Percentiles rank a stretch among this genome's conserved stretches.
phyloP scores from a whole-genome alignment of 164 flowering plant genomes.

The Sedum album region DNA sequence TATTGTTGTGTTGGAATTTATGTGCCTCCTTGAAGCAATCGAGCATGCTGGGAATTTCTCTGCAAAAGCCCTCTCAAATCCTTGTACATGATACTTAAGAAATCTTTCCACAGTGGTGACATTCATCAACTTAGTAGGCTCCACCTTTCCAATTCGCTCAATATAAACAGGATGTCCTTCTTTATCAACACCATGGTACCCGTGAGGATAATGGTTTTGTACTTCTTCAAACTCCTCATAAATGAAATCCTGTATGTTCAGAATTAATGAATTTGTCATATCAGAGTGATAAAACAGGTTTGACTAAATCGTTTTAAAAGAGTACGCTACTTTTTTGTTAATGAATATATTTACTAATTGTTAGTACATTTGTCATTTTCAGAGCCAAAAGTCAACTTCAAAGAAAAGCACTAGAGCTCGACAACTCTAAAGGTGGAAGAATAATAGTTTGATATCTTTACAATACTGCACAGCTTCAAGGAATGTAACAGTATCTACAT shows the following conservation, averaged over 20 bases:
- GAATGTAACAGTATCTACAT: no score
- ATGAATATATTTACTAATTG: no score
- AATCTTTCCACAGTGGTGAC: slow-evolving; percentile 62
- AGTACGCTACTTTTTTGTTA: no score
- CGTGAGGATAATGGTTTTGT: slow-evolving; percentile 59
- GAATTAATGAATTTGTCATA: neutral
- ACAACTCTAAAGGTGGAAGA: no score
- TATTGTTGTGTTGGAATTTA: slow-evolving; percentile 52
- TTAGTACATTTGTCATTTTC: no score
- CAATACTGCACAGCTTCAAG: no score
- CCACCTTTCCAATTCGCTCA: slow-evolving; percentile 62
- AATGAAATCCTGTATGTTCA: slow-evolving; percentile 38
- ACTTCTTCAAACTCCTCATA: slow-evolving; percentile 63
- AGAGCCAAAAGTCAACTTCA: no score
- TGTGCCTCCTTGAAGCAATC: slow-evolving; percentile 61
- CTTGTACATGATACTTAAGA: slow-evolving; percentile 72
- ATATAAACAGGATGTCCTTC: slow-evolving; percentile 66
- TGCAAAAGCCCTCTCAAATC: slow-evolving; percentile 64
- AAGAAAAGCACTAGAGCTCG: no score
- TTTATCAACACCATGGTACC: slow-evolving; percentile 72
- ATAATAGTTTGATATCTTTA: no score
- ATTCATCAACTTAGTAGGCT: slow-evolving; percentile 53
- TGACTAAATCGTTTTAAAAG: no score
- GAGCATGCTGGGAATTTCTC: slow-evolving; percentile 87
- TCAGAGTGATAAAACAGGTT: neutral